These are phyloP conservation scores for Mallotus japonicus DNA, from an alignment of 441 rosid species.

Conservation along the genomic window DNA sequence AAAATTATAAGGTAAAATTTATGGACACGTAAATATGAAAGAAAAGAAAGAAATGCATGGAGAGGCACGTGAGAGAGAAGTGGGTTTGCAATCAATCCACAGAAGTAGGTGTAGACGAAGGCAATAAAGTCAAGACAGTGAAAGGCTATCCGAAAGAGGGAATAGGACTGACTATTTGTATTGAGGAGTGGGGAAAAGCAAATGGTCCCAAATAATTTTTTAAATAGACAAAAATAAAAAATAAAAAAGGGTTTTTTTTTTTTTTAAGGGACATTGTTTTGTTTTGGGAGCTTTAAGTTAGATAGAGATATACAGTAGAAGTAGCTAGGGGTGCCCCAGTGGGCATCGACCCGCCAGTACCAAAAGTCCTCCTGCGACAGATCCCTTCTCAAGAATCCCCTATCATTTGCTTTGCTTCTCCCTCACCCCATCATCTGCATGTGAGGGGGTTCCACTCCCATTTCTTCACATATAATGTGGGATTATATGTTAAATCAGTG, in stretches of 20 bases:
- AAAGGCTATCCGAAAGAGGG: conserved; percentile 34
- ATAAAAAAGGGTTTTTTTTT: no score
- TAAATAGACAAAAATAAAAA: neutral
- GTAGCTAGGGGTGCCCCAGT: neutral
- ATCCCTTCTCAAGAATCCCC: neutral
- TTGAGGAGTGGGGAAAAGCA: neutral
- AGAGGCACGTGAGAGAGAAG: conserved; percentile 25
- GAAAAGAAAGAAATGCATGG: neutral
- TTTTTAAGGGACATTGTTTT: neutral
- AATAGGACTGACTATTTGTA: neutral
- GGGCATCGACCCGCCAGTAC: neutral
- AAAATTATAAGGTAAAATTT: no score
- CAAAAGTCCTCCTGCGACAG: conserved; percentile 14
- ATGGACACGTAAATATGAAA: neutral
- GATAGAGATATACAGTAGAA: no score
- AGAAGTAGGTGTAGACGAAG: conserved; percentile 21
- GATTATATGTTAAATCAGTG: no score
- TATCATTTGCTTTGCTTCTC: neutral
- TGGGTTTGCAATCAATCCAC: neutral
- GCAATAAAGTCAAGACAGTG: conserved; percentile 45
- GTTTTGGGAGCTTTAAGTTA: neutral
- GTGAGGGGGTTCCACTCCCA: conserved; percentile 28
- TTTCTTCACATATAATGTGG: neutral
- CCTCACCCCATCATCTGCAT: conserved; percentile 26
- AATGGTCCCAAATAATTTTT: conserved; percentile 6